These are phyloP conservation scores for Suillus americanus DNA, from an alignment of 768 basidiomycete genomes.

Conservation along the genomic window DNA sequence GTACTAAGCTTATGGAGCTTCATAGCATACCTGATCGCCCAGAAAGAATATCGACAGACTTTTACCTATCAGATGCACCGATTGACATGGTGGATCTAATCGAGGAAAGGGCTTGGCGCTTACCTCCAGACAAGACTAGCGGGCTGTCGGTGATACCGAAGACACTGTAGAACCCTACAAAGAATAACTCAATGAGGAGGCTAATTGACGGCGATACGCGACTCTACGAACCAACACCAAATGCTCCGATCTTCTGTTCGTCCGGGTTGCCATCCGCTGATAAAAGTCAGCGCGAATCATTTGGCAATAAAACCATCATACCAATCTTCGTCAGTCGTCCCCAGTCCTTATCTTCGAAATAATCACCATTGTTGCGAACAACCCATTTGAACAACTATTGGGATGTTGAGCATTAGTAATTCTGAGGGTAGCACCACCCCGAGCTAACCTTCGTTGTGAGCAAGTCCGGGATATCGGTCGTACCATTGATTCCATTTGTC, in stretches of 20 bases:
- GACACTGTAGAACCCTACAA: slow-evolving; percentile 26
- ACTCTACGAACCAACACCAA: slow-evolving; percentile 31
- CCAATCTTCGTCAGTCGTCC: slow-evolving; percentile 46
- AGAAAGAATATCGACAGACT: slow-evolving; percentile 8
- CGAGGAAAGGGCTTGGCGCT: neutral
- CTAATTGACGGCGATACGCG: neutral
- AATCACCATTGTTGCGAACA: slow-evolving; percentile 47
- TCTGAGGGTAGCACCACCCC: neutral
- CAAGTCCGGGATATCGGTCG: slow-evolving; percentile 3
- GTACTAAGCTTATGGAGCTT: neutral
- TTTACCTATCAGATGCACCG: neutral
- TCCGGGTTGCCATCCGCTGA: slow-evolving; percentile 55
- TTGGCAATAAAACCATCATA: slow-evolving; percentile 4
- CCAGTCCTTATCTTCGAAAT: slow-evolving; percentile 49
- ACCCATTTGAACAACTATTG: slow-evolving; percentile 38
- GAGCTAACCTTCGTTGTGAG: slow-evolving; percentile 4
- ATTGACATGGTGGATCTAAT: neutral
- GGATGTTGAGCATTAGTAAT: neutral
- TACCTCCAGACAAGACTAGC: slow-evolving; percentile 24
- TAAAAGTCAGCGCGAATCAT: neutral
- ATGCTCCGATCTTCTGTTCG: slow-evolving; percentile 51
- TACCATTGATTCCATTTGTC: slow-evolving; percentile 1
- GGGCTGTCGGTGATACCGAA: slow-evolving; percentile 30
- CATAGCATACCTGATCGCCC: slow-evolving; percentile 11
- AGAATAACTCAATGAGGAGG: neutral